Conservation (phyloP, 2,329 filamentous ascomycete genomes). For the Verticillium zaregamsianum region DNA sequence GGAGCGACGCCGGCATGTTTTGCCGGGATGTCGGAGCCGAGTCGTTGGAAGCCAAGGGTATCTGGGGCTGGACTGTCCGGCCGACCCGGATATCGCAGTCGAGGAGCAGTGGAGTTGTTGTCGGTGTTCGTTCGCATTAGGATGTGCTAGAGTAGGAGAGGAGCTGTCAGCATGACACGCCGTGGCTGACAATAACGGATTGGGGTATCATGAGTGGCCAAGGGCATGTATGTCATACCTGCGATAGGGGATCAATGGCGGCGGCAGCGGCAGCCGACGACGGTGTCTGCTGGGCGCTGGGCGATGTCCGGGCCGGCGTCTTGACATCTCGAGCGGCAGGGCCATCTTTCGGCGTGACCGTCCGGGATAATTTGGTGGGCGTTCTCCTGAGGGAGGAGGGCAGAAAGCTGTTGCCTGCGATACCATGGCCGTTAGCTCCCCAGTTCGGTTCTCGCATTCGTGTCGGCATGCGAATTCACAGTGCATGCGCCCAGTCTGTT, state of each 20-base stretch:
- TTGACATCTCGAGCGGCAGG: conserved; percentile 9
- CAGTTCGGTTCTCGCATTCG: background rate
- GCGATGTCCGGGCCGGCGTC: conserved; percentile 10
- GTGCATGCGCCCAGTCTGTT: background rate
- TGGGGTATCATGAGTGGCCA: background rate
- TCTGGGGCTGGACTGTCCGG: conserved; percentile 48
- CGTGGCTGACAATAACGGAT: background rate
- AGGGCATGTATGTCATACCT: conserved; percentile 18
- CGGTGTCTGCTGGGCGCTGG: conserved; percentile 8
- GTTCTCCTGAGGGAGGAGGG: conserved; percentile 11
- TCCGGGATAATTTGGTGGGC: conserved; percentile 9
- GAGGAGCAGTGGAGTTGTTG: conserved; percentile 47
- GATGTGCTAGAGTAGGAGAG: conserved; percentile 43
- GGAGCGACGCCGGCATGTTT: conserved; percentile 27
- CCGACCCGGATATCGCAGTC: conserved; percentile 46
- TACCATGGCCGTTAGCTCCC: background rate
- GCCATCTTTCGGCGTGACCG: conserved; percentile 8
- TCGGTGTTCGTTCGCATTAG: conserved; percentile 65
- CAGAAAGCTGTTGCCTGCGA: conserved; percentile 4
- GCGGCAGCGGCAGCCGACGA: conserved; percentile 1
- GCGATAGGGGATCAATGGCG: conserved; percentile 23
- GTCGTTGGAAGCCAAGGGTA: conserved; percentile 24
- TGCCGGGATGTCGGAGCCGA: conserved; percentile 35
- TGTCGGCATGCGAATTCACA: background rate
- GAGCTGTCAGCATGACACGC: background rate